A percentile compares a stretch with the other conserved stretches of the same genome.
Conservation (phyloP, 768 basidiomycete genomes). For the Asterophora lycoperdoides region DNA sequence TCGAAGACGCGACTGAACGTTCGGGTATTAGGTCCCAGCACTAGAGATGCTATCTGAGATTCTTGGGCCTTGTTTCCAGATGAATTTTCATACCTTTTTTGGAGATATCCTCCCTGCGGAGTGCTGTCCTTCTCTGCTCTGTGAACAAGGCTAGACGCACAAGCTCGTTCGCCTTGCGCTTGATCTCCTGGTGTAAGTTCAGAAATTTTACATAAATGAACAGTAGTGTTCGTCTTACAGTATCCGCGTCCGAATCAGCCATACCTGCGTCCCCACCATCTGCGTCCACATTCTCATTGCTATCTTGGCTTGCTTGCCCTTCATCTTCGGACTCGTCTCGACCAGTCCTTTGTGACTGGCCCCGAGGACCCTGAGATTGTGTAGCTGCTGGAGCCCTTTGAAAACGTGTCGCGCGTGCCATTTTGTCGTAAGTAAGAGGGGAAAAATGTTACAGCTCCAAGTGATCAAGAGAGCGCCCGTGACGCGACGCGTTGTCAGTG, state of each 20-base stretch:
- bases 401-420: constrained; percentile 38
- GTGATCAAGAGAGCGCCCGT: too few relatives aligned
- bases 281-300: constrained; percentile 32
- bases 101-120: constrained; percentile 80
- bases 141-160: constrained; percentile 79
- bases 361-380: constrained; percentile 34
- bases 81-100: constrained; percentile 59
- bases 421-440: constrained; percentile 9
- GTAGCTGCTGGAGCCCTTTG: constrained; percentile 34
- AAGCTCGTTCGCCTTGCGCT: constrained; percentile 65
- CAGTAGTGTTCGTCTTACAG: neutral
- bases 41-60: constrained; percentile 14
- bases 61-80: neutral
- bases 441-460: too few relatives aligned
- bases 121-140: constrained; percentile 62
- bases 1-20: constrained; percentile 63
- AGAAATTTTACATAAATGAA: neutral
- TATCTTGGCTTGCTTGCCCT: constrained; percentile 33
- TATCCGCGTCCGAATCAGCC: constrained; percentile 19
- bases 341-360: constrained; percentile 33
- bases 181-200: constrained; percentile 45
- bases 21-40: constrained; percentile 39
- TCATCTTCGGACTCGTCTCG: constrained; percentile 33
- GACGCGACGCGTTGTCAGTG: too few relatives aligned
- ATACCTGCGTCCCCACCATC: constrained; percentile 32